Percentiles rank a stretch among this genome's conserved stretches.
These are phyloP conservation scores for Entomortierella parvispora DNA, from an alignment of 192 early-diverging fungal species.

Conservation along the genomic window DNA sequence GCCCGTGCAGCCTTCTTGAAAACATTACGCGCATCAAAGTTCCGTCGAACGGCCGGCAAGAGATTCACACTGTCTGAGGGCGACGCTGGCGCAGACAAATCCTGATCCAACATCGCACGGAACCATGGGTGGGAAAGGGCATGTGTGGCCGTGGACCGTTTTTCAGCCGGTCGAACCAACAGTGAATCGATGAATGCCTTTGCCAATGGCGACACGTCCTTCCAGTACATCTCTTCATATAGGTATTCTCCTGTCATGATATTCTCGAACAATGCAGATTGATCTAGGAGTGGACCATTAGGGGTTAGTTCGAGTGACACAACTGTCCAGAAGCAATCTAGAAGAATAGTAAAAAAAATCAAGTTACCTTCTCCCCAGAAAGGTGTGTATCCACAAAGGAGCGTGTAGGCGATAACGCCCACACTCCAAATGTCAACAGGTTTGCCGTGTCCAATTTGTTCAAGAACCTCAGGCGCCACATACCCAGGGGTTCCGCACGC, in stretches of 20 bases:
- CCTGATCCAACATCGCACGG: slow-evolving; percentile 52
- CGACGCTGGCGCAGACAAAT: slow-evolving; percentile 26
- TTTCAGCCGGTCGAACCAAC: slow-evolving; percentile 71
- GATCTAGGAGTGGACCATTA: slow-evolving; percentile 40
- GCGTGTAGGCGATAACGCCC: slow-evolving; percentile 90
- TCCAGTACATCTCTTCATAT: slow-evolving; percentile 81
- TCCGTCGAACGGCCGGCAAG: slow-evolving; percentile 30
- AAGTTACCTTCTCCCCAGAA: slow-evolving; percentile 64
- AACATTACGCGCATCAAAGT: slow-evolving; percentile 41
- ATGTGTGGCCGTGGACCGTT: slow-evolving; percentile 82
- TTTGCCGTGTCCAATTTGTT: slow-evolving; percentile 89
- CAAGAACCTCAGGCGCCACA: slow-evolving; percentile 87
- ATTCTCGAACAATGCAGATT: slow-evolving; percentile 69
- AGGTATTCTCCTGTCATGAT: slow-evolving; percentile 77
- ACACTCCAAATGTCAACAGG: slow-evolving; percentile 96
- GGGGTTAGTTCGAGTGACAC: background rate
- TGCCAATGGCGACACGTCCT: slow-evolving; percentile 81
- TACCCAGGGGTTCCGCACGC: slow-evolving; percentile 94
- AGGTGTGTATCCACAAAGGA: slow-evolving; percentile 83
- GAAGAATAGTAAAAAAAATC: slow-evolving; percentile 3
- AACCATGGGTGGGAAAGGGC: slow-evolving; percentile 91
- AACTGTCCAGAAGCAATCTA: slow-evolving; percentile 47
- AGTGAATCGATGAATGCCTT: slow-evolving; percentile 79
- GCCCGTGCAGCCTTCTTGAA: slow-evolving; percentile 46
- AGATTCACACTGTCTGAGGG: slow-evolving; percentile 39